A percentile compares a stretch with the other conserved stretches of the same genome.
phyloP scores from a whole-genome alignment of 1,284 basidiomycete species.

The Neotropicomus parvogracilis region DNA sequence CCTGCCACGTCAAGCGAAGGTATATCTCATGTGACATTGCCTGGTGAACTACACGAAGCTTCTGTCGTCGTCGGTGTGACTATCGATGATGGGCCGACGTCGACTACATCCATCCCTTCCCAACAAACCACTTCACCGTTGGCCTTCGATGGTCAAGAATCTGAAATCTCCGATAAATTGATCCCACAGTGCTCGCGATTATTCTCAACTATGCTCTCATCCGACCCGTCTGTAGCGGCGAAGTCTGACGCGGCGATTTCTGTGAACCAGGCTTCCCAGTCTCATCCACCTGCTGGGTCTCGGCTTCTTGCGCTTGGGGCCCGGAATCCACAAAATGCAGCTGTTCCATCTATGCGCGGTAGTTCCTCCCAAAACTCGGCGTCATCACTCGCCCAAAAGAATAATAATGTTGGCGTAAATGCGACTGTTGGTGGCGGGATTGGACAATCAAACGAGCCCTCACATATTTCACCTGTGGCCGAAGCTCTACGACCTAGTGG shows the following conservation, averaged over 20 bases:
- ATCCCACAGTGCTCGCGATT: constrained; percentile 37
- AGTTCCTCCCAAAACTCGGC: constrained; percentile 22
- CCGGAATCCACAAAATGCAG: constrained; percentile 36
- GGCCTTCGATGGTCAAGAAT: constrained; percentile 18
- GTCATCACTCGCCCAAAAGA: constrained; percentile 24
- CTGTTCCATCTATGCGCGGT: constrained; percentile 17
- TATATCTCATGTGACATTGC: constrained; percentile 11
- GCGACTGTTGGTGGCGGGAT: constrained; percentile 20
- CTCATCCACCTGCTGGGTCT: constrained; percentile 67
- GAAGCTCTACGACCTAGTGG: constrained; percentile 31
- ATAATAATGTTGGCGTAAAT: constrained; percentile 19
- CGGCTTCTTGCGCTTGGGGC: constrained; percentile 66
- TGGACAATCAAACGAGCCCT: constrained; percentile 21
- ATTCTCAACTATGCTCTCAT: constrained; percentile 32
- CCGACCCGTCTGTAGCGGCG: constrained; percentile 17
- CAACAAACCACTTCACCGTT: constrained; percentile 13
- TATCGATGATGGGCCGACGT: constrained; percentile 2
- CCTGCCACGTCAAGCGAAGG: constrained; percentile 8
- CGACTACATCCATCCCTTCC: constrained; percentile 13
- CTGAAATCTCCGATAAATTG: constrained; percentile 30
- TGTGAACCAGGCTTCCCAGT: constrained; percentile 31
- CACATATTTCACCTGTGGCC: constrained; percentile 18
- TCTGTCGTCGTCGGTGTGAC: neutral
- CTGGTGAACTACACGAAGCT: constrained; percentile 11
- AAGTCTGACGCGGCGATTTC: constrained; percentile 19